Evolutionary conservation across 2,329 filamentous ascomycete genomes (phyloP).

Genomic region (Aspergillus amoenus): DNA sequence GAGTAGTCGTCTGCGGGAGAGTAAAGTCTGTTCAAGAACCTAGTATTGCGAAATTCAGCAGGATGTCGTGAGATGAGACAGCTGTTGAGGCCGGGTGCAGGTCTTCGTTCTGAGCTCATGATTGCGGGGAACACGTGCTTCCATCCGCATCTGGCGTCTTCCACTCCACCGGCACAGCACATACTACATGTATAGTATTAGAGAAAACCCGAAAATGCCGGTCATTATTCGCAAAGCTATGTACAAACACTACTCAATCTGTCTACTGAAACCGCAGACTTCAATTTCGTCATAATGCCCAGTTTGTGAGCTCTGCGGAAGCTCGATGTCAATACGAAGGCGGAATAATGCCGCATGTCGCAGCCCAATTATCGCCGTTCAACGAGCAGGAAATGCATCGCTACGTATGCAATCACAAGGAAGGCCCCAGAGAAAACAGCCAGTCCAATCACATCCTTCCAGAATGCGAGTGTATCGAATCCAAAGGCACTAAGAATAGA

Average conservation of each 20-base stretch:
- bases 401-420: slow-evolving; percentile 80
- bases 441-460: slow-evolving; percentile 78
- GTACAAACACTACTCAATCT: slow-evolving; percentile 2
- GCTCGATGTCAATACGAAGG: neutral
- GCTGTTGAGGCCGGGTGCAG: neutral
- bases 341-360: neutral
- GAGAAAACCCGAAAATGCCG: neutral
- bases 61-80: neutral
- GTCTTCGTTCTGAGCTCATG: neutral
- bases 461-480: slow-evolving; percentile 83
- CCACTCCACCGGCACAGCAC: neutral
- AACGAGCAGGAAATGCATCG: slow-evolving; percentile 90
- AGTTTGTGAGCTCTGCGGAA: neutral
- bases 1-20: neutral
- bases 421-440: slow-evolving; percentile 80
- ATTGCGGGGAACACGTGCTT: slow-evolving; percentile 23
- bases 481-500: slow-evolving; percentile 94
- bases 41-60: neutral
- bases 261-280: slow-evolving; percentile 4
- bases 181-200: no score
- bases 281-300: neutral
- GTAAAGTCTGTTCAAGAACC: neutral
- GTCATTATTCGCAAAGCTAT: slow-evolving; percentile 9
- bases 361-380: slow-evolving; percentile 67
- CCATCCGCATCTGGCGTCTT: slow-evolving; percentile 16